Conservation (phyloP, 176 grass and related monocot species). For the Musa itinerans region DNA sequence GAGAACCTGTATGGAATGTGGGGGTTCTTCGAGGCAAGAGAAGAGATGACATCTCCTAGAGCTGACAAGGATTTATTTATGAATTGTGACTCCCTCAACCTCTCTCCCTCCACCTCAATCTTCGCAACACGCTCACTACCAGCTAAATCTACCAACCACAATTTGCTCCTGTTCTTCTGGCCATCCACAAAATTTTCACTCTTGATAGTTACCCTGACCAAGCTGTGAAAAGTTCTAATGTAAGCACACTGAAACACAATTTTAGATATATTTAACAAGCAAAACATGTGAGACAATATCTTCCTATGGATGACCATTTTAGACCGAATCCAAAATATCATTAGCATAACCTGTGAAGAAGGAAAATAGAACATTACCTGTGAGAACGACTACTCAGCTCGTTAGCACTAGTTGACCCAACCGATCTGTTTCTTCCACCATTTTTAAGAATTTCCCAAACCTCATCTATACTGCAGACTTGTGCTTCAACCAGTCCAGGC, state of each 20-base stretch:
- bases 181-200: conserved; percentile 57
- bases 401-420: conserved; percentile 80
- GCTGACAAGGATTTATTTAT: conserved; percentile 93
- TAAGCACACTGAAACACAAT: neutral
- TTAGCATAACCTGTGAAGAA: neutral
- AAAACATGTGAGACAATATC: neutral
- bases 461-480: conserved; percentile 46
- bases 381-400: conserved; percentile 96
- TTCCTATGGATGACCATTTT: neutral
- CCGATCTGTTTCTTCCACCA: conserved; percentile 75
- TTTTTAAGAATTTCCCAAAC: conserved; percentile 73
- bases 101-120: conserved; percentile 87
- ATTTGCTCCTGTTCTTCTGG: conserved; percentile 52
- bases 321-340: neutral
- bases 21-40: conserved; percentile 73
- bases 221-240: conserved; percentile 31
- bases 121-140: conserved; percentile 76
- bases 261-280: neutral
- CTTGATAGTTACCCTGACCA: conserved; percentile 70
- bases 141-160: conserved; percentile 94
- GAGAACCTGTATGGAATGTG: conserved; percentile 85
- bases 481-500: conserved; percentile 59
- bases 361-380: conserved; percentile 24
- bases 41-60: conserved; percentile 85
- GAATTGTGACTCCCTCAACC: conserved; percentile 73